Conservation (phyloP, 2,329 filamentous ascomycete genomes). For the Fusarium nanum region DNA sequence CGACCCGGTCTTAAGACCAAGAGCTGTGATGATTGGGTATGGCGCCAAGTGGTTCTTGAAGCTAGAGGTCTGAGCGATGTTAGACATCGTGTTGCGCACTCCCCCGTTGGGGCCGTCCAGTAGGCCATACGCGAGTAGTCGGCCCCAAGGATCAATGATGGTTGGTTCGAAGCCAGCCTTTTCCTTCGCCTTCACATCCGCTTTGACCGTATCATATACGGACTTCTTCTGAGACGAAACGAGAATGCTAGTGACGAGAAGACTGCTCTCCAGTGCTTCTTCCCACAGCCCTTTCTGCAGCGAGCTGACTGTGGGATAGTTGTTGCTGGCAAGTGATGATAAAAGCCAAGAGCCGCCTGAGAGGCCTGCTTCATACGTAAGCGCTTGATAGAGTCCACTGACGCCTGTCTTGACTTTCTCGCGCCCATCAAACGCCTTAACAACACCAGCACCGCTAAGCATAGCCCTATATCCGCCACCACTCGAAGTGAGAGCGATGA, state of each 20-base stretch:
- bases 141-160: conserved; percentile 16
- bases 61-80: conserved; percentile 1
- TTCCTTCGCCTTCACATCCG: conserved; percentile 4
- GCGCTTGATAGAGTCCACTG: conserved; percentile 13
- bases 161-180: conserved; percentile 10
- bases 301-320: conserved; percentile 3
- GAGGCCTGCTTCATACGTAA: conserved; percentile 4
- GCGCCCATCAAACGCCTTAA: conserved; percentile 10
- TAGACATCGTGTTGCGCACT: conserved; percentile 1
- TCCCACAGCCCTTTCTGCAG: conserved; percentile 7
- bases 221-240: neutral
- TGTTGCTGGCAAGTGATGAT: neutral
- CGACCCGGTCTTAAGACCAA: conserved; percentile 3
- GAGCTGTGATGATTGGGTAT: conserved; percentile 10
- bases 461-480: conserved; percentile 15
- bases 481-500: conserved; percentile 10
- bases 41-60: neutral
- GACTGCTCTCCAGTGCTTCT: conserved; percentile 4
- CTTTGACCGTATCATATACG: conserved; percentile 1
- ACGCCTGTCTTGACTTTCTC: conserved; percentile 13
- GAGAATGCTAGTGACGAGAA: conserved; percentile 11
- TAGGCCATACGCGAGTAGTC: conserved; percentile 5
- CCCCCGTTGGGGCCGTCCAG: neutral
- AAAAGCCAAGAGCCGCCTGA: conserved; percentile 15
- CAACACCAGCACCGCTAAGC: conserved; percentile 12